phyloP scores from a whole-genome alignment of 768 basidiomycete genomes.

The Pisolithus albus region DNA sequence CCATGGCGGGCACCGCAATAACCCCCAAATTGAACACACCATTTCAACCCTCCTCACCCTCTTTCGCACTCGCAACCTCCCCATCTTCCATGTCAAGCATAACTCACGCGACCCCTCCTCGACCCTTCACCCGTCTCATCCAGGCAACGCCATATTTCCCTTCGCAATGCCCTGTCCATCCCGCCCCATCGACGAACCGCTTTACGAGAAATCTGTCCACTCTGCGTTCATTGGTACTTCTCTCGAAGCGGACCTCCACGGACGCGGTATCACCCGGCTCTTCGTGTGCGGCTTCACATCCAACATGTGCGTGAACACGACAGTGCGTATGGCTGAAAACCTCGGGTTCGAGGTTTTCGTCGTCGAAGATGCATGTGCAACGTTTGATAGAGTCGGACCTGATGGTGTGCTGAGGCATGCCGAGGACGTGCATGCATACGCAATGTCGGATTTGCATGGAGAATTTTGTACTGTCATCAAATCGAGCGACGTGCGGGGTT shows the following conservation, averaged over 20 bases:
- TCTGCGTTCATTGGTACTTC: conserved; percentile 23
- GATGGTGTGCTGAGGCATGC: conserved; percentile 18
- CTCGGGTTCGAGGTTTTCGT: conserved; percentile 17
- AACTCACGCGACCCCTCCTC: conserved; percentile 8
- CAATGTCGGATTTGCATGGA: conserved; percentile 15
- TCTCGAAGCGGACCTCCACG: conserved; percentile 14
- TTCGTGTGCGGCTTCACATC: conserved; percentile 19
- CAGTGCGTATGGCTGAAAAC: conserved; percentile 20
- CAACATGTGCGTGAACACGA: conserved; percentile 20
- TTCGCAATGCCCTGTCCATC: neutral
- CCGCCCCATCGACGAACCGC: conserved; percentile 5
- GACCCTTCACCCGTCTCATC: conserved; percentile 8
- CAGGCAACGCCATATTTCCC: conserved; percentile 9
- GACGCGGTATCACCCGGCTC: conserved; percentile 10
- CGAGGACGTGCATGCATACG: conserved; percentile 12
- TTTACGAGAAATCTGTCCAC: conserved; percentile 19
- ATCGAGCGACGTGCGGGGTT: conserved; percentile 8
- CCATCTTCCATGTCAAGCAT: conserved; percentile 18
- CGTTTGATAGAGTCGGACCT: conserved; percentile 12
- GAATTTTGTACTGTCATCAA: conserved; percentile 20
- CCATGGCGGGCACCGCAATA: conserved; percentile 7
- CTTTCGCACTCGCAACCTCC: conserved; percentile 12
- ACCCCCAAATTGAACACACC: conserved; percentile 1
- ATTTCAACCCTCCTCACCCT: conserved; percentile 8
- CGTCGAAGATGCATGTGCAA: conserved; percentile 18